Conservation (phyloP, 2,329 filamentous ascomycete genomes). For the Neonectria coccinea region DNA sequence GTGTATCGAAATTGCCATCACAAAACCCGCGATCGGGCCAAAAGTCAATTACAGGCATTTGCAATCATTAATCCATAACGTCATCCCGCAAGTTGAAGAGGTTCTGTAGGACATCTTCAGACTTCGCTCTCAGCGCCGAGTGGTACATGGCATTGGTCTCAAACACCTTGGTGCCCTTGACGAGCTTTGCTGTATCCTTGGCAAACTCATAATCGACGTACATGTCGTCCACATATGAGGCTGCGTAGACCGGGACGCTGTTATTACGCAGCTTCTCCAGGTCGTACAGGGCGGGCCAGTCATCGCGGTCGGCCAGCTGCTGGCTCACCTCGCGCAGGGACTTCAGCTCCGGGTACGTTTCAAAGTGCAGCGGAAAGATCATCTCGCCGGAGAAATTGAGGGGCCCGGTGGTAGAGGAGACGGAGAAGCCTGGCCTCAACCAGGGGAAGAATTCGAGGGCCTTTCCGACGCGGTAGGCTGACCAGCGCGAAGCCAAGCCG, state of each 20-base stretch:
- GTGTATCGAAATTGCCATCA: slow-evolving; percentile 6
- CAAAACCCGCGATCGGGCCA: background rate
- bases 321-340: slow-evolving; percentile 76
- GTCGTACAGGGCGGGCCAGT: slow-evolving; percentile 85
- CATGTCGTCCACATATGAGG: slow-evolving; percentile 88
- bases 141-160: slow-evolving; percentile 92
- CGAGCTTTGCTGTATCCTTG: slow-evolving; percentile 77
- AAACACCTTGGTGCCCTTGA: slow-evolving; percentile 82
- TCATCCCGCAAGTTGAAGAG: slow-evolving; percentile 83
- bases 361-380: slow-evolving; percentile 88
- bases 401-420: slow-evolving; percentile 56
- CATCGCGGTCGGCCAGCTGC: slow-evolving; percentile 72
- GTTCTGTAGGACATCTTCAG: slow-evolving; percentile 80
- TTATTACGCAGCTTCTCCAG: slow-evolving; percentile 78
- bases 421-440: slow-evolving; percentile 54
- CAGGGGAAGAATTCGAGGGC: slow-evolving; percentile 61
- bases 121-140: slow-evolving; percentile 78
- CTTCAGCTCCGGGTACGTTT: slow-evolving; percentile 81
- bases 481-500: slow-evolving; percentile 76
- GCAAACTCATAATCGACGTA: slow-evolving; percentile 86
- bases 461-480: slow-evolving; percentile 73
- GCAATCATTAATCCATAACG: slow-evolving; percentile 62
- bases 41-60: background rate
- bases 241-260: slow-evolving; percentile 86
- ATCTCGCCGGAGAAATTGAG: slow-evolving; percentile 92